Conservation (phyloP, 306 rosid genomes). For the Glycine latifolia region DNA sequence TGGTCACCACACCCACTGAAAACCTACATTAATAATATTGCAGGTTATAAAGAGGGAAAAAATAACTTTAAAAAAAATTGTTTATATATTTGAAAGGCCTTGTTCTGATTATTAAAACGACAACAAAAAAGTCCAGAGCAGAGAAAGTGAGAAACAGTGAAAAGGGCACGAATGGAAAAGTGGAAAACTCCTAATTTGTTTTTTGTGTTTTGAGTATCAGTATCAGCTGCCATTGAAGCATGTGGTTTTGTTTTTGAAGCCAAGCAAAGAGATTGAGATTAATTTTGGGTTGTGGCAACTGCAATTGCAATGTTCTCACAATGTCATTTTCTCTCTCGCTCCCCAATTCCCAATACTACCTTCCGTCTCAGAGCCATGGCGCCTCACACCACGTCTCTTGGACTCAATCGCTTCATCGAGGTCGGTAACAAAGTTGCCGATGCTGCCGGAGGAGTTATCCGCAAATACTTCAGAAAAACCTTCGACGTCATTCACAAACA, state of each 20-base stretch:
- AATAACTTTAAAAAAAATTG: too few relatives aligned
- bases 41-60: too few relatives aligned
- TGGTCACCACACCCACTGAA: conserved; percentile 56
- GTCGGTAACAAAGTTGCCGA: conserved; percentile 78
- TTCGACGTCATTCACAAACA: conserved; percentile 77
- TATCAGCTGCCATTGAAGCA: too few relatives aligned
- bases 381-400: conserved; percentile 19
- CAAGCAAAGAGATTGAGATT: too few relatives aligned
- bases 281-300: too few relatives aligned
- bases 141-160: not conserved
- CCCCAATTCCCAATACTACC: conserved; percentile 18
- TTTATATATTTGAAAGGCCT: not conserved
- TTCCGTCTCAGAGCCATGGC: conserved; percentile 53
- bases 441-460: conserved; percentile 83
- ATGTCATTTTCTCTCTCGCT: conserved; percentile 27
- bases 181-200: too few relatives aligned
- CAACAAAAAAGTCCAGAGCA: not conserved
- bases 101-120: not conserved
- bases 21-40: too few relatives aligned
- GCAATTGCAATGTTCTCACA: conserved; percentile 53
- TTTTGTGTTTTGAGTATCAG: too few relatives aligned
- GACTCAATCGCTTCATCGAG: conserved; percentile 60
- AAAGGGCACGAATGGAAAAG: not conserved
- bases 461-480: conserved; percentile 78
- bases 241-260: too few relatives aligned